phyloP scores from a whole-genome alignment of 352 stramenopile species.

The Phytopythium aichiense region DNA sequence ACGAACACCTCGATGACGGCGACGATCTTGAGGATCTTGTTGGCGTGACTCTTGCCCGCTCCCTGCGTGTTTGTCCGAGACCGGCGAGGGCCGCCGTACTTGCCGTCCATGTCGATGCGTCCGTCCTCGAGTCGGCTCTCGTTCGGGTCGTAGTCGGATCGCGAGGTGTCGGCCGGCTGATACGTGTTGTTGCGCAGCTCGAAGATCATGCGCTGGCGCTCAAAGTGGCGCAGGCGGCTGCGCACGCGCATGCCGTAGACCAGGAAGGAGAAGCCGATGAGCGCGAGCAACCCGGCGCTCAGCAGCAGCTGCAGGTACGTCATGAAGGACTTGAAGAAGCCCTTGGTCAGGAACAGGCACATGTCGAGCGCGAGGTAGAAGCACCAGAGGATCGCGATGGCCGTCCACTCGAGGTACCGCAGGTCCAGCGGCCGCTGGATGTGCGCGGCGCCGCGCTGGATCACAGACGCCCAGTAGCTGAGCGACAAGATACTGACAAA shows the following conservation, averaged over 20 bases:
- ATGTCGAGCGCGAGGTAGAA: slow-evolving; percentile 36
- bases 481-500: slow-evolving; percentile 42
- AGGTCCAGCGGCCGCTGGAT: slow-evolving; percentile 19
- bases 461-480: slow-evolving; percentile 52
- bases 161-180: background rate
- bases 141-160: background rate
- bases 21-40: slow-evolving; percentile 33
- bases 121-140: background rate
- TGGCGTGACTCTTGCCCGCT: slow-evolving; percentile 15
- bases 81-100: background rate
- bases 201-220: slow-evolving; percentile 4
- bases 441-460: slow-evolving; percentile 32
- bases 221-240: slow-evolving; percentile 1
- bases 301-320: slow-evolving; percentile 24
- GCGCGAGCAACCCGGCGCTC: slow-evolving; percentile 13
- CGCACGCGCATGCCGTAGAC: slow-evolving; percentile 23
- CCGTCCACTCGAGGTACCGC: slow-evolving; percentile 18
- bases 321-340: slow-evolving; percentile 29
- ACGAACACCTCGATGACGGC: slow-evolving; percentile 23
- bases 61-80: background rate
- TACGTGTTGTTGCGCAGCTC: slow-evolving; percentile 6
- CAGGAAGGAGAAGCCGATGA: slow-evolving; percentile 19
- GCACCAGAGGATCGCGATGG: slow-evolving; percentile 29
- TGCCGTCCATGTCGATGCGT: background rate
- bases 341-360: slow-evolving; percentile 28